Evolutionary conservation across 345 rosid genomes (phyloP), one percentile per base, ranked within the genome.

Genomic region (Lumnitzera racemosa): DNA sequence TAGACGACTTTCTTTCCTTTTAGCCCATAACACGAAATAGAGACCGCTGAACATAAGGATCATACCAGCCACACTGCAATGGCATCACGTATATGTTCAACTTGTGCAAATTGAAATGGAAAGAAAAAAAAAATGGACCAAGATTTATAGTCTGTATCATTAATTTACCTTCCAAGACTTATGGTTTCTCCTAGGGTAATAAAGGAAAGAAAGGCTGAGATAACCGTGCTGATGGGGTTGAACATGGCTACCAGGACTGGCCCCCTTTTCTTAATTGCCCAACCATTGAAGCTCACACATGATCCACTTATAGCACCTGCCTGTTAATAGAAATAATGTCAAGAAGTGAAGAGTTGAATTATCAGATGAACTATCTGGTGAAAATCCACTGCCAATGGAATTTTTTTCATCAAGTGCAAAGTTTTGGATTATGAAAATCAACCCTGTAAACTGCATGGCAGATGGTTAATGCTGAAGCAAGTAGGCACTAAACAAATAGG

Each of bases 211-310:
- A 80, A 46, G 58, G 88, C 87, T 0, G 99, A 79, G 49, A 83
- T 65, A 54, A 90, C 88, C 0, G 98, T 90, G n/a, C 78, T 81
- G 49, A 88, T 74, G 13, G 99, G 99, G 78, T 74, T 85, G 62
- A 95, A 95, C 89, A 90, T 71, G 50, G 99, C 83, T 17, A 86
- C 98, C 13, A 88, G 68, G 69, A 95, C 98, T 1, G 98, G 99
- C 47, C 99, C 99, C 58, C 83, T 77, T 72, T 86, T 88, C 86
- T 82, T 88, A 86, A 90, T 81, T n/a, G 99, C 99, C 99, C 99
- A 95, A 61, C 96, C 96, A 49, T 74, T 88, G 79, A 95, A 95
- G 76, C 98, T 95, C 43, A 85, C 76, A 52, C 86, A 81, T 25
- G 75, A 78, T 64, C 99, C 99, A n/a, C 84, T 63, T 58, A 83